Evolutionary conservation across 2,329 filamentous ascomycete species (phyloP), one percentile per base, ranked within the genome.

Genomic region (Paramyrothecium sp.): DNA sequence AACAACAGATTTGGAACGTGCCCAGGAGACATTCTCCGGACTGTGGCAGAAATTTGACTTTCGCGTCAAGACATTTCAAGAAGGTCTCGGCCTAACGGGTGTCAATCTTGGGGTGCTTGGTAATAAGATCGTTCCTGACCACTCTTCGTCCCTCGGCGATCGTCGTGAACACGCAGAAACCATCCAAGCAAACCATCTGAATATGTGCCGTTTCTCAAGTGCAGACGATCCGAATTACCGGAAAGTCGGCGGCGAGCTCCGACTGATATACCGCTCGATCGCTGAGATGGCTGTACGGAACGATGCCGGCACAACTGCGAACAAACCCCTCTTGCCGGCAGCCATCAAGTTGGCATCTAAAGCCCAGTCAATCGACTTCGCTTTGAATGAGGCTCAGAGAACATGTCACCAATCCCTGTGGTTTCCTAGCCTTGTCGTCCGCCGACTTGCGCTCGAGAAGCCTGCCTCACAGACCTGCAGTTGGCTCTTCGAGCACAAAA

Each of bases 41-140:
- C 34, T 61, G 1, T 64, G 60, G 62, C 2, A 51, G 2, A 13
- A 38, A 0, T 55, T 60, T 2, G 55, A 58, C 12, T 63, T 64
- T 46, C 54, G 49, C 0, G 60, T 64, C 0, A 64, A 64, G 38
- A 61, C 61, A 0, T 64, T 64, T 8, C 61, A 64, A 50, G 62
- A 64, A 51, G 53, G 60, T 1, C 21, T 62, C 3, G 16, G 23
- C 2, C 17, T 61, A 7, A 44, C 38, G 2, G 50, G 57, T 1
- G 33, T 61, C 2, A 57, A 54, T 2, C 13, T 63, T 3, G 60
- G 58, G 1, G 26, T 56, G 1, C 20, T 63, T 0, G 58, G 58
- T 0, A 54, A 57, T 1, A 64, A 63, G 11, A 58, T 64, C 1
- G 63, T 62, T 1, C 54, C 58, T 1, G 33, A 64, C 23, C 50